These are phyloP conservation scores for Acacia pycnantha DNA, from an alignment of 331 rosid genomes.

Conservation along the genomic window DNA sequence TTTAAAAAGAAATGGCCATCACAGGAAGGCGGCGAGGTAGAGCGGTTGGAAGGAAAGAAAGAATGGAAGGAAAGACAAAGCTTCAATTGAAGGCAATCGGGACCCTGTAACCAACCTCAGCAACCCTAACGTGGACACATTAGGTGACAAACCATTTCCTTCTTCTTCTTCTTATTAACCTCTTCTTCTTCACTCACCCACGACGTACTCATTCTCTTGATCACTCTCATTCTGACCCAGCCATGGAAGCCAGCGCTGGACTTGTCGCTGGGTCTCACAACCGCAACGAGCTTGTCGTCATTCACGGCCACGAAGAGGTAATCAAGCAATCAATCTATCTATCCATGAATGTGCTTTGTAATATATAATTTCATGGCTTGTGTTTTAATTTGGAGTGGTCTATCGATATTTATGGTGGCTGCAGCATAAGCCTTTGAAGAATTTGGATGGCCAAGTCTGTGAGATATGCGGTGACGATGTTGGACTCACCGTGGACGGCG, in stretches of 20 bases:
- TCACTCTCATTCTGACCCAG: background rate
- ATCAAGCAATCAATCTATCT: no score
- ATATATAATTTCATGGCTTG: no score
- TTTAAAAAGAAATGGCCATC: background rate
- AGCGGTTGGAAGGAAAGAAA: constrained; percentile 34
- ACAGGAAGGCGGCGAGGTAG: constrained; percentile 7
- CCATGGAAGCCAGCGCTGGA: constrained; percentile 99
- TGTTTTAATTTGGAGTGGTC: background rate
- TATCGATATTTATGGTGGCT: background rate
- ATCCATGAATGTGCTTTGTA: background rate
- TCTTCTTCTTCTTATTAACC: constrained; percentile 22
- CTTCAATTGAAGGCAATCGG: constrained; percentile 94
- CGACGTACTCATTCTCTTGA: background rate
- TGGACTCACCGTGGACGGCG: constrained; percentile 91
- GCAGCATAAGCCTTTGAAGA: constrained; percentile 89
- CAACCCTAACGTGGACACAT: constrained; percentile 43
- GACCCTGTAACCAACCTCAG: constrained; percentile 89
- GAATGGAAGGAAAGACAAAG: constrained; percentile 44
- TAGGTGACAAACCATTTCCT: constrained; percentile 39
- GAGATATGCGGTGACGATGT: constrained; percentile 97
- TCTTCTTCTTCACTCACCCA: background rate
- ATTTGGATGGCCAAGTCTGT: constrained; percentile 95
- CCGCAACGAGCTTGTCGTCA: constrained; percentile 98
- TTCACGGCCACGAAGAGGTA: constrained; percentile 98
- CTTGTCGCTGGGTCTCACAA: constrained; percentile 98